These are phyloP conservation scores for Evernia prunastri DNA, from an alignment of 495 filamentous ascomycete genomes.

Conservation along the genomic window DNA sequence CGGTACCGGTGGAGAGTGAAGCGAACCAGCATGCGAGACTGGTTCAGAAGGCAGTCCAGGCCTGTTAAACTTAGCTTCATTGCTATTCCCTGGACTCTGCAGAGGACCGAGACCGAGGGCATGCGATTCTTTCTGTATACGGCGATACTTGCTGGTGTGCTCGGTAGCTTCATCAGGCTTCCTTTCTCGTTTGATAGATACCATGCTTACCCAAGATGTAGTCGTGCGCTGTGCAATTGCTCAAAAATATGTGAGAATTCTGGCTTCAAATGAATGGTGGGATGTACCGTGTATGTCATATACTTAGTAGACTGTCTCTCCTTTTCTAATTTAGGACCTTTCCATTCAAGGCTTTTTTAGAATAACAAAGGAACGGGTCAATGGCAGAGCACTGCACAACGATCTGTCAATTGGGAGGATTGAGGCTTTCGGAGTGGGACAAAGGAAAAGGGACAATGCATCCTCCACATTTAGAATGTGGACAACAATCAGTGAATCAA, in stretches of 20 bases:
- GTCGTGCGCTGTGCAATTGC: neutral
- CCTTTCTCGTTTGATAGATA: neutral
- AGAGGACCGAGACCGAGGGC: neutral
- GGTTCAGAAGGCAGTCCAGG: neutral
- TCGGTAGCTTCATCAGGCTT: neutral
- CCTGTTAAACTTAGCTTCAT: neutral
- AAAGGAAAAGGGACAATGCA: neutral
- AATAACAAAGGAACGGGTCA: neutral
- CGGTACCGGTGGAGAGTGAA: neutral
- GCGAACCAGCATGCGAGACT: neutral
- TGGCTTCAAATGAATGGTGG: neutral
- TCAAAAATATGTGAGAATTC: neutral
- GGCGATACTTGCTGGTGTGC: neutral
- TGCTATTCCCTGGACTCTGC: neutral
- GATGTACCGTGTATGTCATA: neutral
- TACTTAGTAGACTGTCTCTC: neutral
- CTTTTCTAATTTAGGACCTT: neutral
- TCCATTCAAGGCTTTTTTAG: neutral
- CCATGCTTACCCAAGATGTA: neutral
- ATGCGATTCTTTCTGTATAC: neutral
- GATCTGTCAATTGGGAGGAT: neutral
- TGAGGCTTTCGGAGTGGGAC: neutral
- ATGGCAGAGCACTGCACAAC: neutral
- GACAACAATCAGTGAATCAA: neutral
- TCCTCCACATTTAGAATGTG: neutral